phyloP scores from a whole-genome alignment of 2,329 filamentous ascomycete genomes.

The Fusarium domesticum region DNA sequence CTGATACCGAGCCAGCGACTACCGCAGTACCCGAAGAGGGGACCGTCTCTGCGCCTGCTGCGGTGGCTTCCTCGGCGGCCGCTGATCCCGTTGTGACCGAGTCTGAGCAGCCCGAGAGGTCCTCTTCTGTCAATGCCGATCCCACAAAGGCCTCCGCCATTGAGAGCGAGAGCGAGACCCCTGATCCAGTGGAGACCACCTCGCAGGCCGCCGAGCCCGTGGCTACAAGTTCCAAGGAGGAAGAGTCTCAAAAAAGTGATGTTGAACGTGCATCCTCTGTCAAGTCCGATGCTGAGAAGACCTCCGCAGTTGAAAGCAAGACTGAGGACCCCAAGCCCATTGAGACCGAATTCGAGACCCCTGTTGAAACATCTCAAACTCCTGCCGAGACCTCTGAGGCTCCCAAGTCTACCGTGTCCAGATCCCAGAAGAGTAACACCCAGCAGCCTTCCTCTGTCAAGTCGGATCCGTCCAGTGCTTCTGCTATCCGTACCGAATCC shows the following conservation, averaged over 20 bases:
- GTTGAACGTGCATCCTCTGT: not conserved
- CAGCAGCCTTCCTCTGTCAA: constrained; percentile 6
- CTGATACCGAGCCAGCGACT: constrained; percentile 5
- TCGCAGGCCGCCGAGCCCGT: constrained; percentile 4
- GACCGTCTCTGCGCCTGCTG: constrained; percentile 2
- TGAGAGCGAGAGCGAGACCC: not conserved
- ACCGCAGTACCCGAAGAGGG: constrained; percentile 10
- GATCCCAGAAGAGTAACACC: constrained; percentile 7
- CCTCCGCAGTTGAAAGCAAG: constrained; percentile 1
- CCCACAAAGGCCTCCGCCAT: not conserved
- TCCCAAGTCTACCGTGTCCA: constrained; percentile 1
- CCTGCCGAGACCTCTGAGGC: not conserved
- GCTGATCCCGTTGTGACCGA: constrained; percentile 3
- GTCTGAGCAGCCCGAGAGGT: constrained; percentile 2
- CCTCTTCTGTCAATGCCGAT: not conserved
- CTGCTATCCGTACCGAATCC: too few relatives aligned
- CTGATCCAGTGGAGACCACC: constrained; percentile 2
- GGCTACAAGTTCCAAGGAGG: constrained; percentile 4
- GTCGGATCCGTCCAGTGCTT: too few relatives aligned
- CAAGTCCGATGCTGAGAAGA: not conserved
- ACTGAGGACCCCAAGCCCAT: constrained; percentile 2
- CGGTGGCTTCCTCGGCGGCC: too few relatives aligned
- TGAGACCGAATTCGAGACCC: constrained; percentile 1
- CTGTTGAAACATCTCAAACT: too few relatives aligned
- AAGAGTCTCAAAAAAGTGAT: not conserved